Evolutionary conservation across 2,329 filamentous ascomycete genomes (phyloP), one percentile per base, ranked within the genome.

Genomic region (Cladosporium sp.): DNA sequence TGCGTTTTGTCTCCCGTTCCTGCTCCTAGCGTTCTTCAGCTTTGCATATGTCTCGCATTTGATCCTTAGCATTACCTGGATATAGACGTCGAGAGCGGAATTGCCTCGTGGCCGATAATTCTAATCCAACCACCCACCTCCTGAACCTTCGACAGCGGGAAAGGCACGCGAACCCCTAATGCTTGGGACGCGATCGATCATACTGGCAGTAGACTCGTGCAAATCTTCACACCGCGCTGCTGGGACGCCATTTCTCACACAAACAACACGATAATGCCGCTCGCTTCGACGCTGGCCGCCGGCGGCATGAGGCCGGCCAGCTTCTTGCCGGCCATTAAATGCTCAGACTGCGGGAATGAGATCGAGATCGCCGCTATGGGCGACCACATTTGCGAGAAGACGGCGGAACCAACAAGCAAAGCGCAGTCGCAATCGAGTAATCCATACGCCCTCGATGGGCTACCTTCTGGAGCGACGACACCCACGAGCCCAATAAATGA

Each of bases 311-410:
- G 83, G 64, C 79, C 83, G 67, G 85, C 82, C 67, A 79, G 80
- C 68, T 82, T 91, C 57, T 76, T 93, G 74, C 88, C 89, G 64
- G 84, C 84, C 19, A 88, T 95, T 71, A 95, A 92, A 77, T 95
- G 89, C 71, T 95, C 89, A 47, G 83, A 79, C 72, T 95, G 89
- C 66, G 81, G 83, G 36, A 70, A 74, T 36, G 81, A 91, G 63
- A 87, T 95, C 51, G 85, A 89, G 67, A 93, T 95, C 60, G 87
- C 86, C 29, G 74, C 83, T 65, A 90, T 95, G 86, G 88, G 87
- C 54, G 88, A 93, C 50, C 89, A 95, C 72, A 66, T 86, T 54
- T 95, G 89, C 67, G 67, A 48, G 56, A 48, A 48, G 27, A 20
- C 45, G 27, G 18, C 12, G 11, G 27, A 15, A 15, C 20, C 45